phyloP scores from a whole-genome alignment of 2,329 filamentous ascomycete genomes.

The Aspergillus fischeri region DNA sequence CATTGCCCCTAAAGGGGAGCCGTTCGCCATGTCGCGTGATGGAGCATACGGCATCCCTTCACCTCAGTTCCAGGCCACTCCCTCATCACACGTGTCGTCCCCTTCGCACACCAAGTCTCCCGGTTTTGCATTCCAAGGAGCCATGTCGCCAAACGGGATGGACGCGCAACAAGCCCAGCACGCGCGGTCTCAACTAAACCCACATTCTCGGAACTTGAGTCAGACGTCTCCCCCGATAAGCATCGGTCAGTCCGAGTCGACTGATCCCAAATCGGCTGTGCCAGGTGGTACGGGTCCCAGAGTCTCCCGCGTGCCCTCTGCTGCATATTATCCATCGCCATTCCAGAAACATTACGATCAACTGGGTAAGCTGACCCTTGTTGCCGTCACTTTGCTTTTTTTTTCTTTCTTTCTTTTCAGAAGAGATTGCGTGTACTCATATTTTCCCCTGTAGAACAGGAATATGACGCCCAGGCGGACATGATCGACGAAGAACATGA shows the following conservation, averaged over 20 bases:
- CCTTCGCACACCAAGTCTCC: conserved; percentile 60
- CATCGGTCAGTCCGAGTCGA: conserved; percentile 35
- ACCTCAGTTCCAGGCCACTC: conserved; percentile 74
- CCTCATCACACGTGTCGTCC: conserved; percentile 73
- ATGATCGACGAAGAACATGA: conserved; percentile 79
- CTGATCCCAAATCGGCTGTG: conserved; percentile 31
- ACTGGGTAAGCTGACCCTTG: conserved; percentile 74
- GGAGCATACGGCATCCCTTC: conserved; percentile 48
- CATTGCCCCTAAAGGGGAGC: conserved; percentile 66
- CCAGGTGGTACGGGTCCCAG: conserved; percentile 25
- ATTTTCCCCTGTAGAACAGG: conserved; percentile 70
- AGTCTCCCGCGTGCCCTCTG: conserved; percentile 39
- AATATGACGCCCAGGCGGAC: conserved; percentile 87
- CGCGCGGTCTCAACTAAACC: conserved; percentile 46
- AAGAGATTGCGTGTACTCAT: conserved; percentile 64
- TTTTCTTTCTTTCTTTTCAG: conserved; percentile 33
- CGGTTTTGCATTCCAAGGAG: conserved; percentile 57
- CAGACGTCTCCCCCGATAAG: conserved; percentile 33
- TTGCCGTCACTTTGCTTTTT: conserved; percentile 34
- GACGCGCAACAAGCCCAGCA: conserved; percentile 47
- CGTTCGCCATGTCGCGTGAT: conserved; percentile 45
- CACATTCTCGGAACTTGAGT: conserved; percentile 33
- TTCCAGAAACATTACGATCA: conserved; percentile 95
- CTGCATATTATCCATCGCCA: conserved; percentile 72
- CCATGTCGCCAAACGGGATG: conserved; percentile 58